A percentile compares a stretch with the other conserved stretches of the same genome.
Evolutionary conservation across 495 filamentous ascomycete genomes (phyloP).

Genomic region (Hypoxylon intermedium): DNA sequence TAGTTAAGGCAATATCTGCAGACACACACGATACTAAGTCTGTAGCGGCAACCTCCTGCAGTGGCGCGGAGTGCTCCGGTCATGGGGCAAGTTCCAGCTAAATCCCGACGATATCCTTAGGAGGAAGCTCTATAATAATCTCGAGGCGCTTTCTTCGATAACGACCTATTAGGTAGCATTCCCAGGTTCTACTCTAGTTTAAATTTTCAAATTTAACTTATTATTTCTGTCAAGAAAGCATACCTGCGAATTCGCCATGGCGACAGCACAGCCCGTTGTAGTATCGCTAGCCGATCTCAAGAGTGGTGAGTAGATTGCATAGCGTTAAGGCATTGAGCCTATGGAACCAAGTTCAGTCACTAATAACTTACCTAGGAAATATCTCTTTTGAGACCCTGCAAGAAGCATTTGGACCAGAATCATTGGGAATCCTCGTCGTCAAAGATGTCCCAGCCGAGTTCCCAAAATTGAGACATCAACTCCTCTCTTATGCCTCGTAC

Average conservation of each 20-base stretch:
- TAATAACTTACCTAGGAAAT: slow-evolving; percentile 58
- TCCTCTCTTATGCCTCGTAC: slow-evolving; percentile 87
- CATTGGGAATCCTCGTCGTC: slow-evolving; percentile 91
- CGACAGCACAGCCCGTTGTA: slow-evolving; percentile 53
- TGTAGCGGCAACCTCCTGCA: slow-evolving; percentile 11
- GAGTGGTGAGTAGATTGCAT: slow-evolving; percentile 52
- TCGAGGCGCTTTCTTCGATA: not conserved
- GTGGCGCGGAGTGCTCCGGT: slow-evolving; percentile 17
- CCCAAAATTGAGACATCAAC: slow-evolving; percentile 66
- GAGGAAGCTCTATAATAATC: slow-evolving; percentile 20
- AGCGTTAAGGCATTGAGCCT: not conserved
- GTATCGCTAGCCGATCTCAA: slow-evolving; percentile 61
- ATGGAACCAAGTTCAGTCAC: not conserved
- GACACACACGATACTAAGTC: too few species aligned
- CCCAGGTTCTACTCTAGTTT: not conserved
- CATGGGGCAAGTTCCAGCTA: not conserved
- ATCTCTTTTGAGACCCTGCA: slow-evolving; percentile 77
- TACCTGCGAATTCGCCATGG: slow-evolving; percentile 11
- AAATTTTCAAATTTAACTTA: not conserved
- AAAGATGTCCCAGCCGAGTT: slow-evolving; percentile 80
- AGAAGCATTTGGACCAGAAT: slow-evolving; percentile 88
- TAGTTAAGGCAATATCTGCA: too few species aligned
- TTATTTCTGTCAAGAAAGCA: too few species aligned
- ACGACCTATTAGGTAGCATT: not conserved
- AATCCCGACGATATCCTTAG: slow-evolving; percentile 35